Conservation (phyloP, 306 rosid genomes). For the Phaseolus lunatus region DNA sequence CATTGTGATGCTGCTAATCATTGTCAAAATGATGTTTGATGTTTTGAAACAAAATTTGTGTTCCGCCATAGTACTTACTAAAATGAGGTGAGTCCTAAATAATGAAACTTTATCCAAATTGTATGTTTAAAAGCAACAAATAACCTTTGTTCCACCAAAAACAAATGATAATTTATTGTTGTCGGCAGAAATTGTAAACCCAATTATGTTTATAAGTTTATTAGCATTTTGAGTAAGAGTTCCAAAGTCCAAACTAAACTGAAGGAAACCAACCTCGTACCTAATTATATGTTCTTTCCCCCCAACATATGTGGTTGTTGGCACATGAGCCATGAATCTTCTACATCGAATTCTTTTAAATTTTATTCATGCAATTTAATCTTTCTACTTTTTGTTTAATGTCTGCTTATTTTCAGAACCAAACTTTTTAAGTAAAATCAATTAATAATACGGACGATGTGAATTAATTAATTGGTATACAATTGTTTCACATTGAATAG, state of each 20-base stretch:
- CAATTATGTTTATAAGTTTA: not conserved
- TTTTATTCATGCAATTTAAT: too few relatives aligned
- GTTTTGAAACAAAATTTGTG: not conserved
- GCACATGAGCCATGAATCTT: too few relatives aligned
- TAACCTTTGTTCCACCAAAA: not conserved
- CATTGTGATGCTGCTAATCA: not conserved
- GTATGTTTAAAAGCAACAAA: not conserved
- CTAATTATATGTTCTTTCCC: not conserved
- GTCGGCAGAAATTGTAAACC: not conserved
- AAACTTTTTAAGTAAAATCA: too few relatives aligned
- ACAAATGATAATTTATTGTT: not conserved
- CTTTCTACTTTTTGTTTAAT: too few relatives aligned
- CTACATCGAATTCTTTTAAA: too few relatives aligned
- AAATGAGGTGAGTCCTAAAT: not conserved
- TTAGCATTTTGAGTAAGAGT: not conserved
- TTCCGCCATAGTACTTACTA: not conserved
- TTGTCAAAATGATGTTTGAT: not conserved
- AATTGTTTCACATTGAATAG: too few relatives aligned
- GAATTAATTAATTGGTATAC: too few relatives aligned
- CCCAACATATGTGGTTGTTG: too few relatives aligned
- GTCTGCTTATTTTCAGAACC: too few relatives aligned
- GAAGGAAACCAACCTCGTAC: too few relatives aligned
- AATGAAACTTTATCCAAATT: not conserved
- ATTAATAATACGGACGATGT: too few relatives aligned
- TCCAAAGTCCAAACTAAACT: not conserved